phyloP scores from a whole-genome alignment of 2,329 filamentous ascomycete genomes.

The Fusarium brevicatenulatum region DNA sequence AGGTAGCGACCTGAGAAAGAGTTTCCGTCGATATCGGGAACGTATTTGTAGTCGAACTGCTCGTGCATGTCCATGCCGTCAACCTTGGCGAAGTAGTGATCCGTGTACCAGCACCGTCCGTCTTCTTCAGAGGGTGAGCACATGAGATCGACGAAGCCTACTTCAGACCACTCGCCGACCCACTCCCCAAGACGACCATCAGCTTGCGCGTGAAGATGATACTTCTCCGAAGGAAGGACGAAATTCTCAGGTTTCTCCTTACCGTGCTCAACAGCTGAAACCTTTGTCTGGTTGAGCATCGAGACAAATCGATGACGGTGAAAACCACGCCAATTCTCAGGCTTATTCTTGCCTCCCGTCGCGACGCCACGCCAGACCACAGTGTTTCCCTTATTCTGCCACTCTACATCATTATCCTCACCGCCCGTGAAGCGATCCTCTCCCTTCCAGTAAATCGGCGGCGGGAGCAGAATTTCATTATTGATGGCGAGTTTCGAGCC shows the following conservation, averaged over 20 bases:
- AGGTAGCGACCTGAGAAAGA: constrained; percentile 75
- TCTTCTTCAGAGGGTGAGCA: constrained; percentile 55
- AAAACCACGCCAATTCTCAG: constrained; percentile 75
- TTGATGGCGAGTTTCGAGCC: constrained; percentile 76
- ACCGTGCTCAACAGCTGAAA: constrained; percentile 59
- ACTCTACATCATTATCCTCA: constrained; percentile 62
- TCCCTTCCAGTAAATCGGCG: constrained; percentile 74
- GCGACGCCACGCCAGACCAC: constrained; percentile 75
- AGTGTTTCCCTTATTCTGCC: constrained; percentile 64
- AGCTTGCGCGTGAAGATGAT: constrained; percentile 58
- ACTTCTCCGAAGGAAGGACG: constrained; percentile 59
- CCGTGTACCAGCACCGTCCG: constrained; percentile 60
- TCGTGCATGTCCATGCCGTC: constrained; percentile 57
- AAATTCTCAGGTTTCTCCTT: constrained; percentile 61
- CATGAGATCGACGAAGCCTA: constrained; percentile 65
- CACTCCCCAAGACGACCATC: constrained; percentile 59
- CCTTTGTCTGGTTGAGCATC: constrained; percentile 74
- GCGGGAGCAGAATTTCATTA: constrained; percentile 76
- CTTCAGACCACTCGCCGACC: constrained; percentile 61
- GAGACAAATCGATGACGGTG: constrained; percentile 80
- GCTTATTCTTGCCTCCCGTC: constrained; percentile 69
- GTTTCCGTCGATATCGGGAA: constrained; percentile 82
- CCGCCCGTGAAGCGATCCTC: constrained; percentile 71
- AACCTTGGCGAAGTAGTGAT: constrained; percentile 55
- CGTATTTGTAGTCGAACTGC: constrained; percentile 72